phyloP scores from a whole-genome alignment of 352 stramenopile genomes.

The Globisporangium perplexum region DNA sequence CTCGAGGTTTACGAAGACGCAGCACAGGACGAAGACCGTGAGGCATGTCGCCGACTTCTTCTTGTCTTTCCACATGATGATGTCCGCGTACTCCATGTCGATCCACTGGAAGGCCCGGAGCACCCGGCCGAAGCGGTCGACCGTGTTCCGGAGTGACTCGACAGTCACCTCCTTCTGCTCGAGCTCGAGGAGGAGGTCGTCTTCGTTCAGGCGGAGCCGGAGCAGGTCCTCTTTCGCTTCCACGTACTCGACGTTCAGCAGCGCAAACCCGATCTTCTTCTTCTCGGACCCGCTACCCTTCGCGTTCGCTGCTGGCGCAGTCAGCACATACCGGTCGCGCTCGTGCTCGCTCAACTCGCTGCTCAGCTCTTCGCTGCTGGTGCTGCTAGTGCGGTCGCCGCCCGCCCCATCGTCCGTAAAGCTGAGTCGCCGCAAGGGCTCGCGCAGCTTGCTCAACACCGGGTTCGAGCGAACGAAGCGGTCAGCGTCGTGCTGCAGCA shows the following conservation, averaged over 20 bases:
- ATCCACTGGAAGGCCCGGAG: slow-evolving; percentile 68
- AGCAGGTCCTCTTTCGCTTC: slow-evolving; percentile 72
- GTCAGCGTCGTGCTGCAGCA: slow-evolving; percentile 72
- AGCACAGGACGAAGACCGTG: slow-evolving; percentile 51
- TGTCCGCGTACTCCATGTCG: slow-evolving; percentile 65
- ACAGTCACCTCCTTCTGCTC: slow-evolving; percentile 80
- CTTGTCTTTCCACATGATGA: slow-evolving; percentile 86
- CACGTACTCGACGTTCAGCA: slow-evolving; percentile 61
- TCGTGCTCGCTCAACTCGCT: slow-evolving; percentile 22
- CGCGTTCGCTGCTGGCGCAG: slow-evolving; percentile 12
- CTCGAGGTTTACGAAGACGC: slow-evolving; percentile 68
- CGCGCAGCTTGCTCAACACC: slow-evolving; percentile 37
- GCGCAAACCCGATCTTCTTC: slow-evolving; percentile 47
- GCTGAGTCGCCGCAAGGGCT: slow-evolving; percentile 37
- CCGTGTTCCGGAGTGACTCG: slow-evolving; percentile 65
- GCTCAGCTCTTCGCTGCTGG: slow-evolving; percentile 5
- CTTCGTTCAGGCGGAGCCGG: slow-evolving; percentile 44
- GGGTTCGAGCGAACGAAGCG: slow-evolving; percentile 46
- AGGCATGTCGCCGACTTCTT: slow-evolving; percentile 71
- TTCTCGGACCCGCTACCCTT: slow-evolving; percentile 25
- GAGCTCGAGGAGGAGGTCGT: slow-evolving; percentile 43
- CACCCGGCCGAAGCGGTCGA: slow-evolving; percentile 65
- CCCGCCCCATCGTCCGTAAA: slow-evolving; percentile 30
- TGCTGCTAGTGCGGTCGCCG: background rate
- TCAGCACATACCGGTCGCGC: slow-evolving; percentile 47